Percentiles rank a stretch among this genome's conserved stretches.
Conservation (phyloP, 306 rosid genomes). For the Prunus dulcis region DNA sequence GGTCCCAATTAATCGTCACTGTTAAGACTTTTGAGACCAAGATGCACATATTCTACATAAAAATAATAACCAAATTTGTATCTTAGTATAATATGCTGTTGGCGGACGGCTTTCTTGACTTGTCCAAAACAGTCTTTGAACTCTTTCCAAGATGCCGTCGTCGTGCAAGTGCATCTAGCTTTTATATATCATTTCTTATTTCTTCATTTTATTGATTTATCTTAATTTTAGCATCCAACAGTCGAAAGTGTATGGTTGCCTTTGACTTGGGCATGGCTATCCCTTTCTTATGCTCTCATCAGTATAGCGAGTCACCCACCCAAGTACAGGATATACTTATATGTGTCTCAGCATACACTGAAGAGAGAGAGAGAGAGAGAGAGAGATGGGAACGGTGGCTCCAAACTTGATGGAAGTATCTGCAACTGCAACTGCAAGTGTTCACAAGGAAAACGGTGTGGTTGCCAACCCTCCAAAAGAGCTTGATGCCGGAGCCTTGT, state of each 20-base stretch:
- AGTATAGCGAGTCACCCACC: not conserved
- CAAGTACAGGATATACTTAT: too few relatives aligned
- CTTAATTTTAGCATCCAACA: too few relatives aligned
- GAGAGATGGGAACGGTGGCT: conserved; percentile 32
- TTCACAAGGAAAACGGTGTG: conserved; percentile 38
- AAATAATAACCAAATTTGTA: too few relatives aligned
- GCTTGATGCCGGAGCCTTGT: conserved; percentile 75
- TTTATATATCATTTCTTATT: too few relatives aligned
- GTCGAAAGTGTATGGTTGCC: not conserved
- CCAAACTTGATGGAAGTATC: conserved; percentile 30
- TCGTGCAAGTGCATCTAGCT: not conserved
- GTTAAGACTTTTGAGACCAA: too few relatives aligned
- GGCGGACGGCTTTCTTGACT: not conserved
- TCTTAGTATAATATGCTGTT: not conserved
- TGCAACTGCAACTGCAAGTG: conserved; percentile 9
- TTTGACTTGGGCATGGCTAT: not conserved
- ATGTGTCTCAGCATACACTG: too few relatives aligned
- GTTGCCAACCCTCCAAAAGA: conserved; percentile 19
- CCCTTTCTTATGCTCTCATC: not conserved
- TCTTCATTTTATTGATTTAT: too few relatives aligned
- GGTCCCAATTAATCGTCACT: too few relatives aligned
- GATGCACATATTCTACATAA: too few relatives aligned
- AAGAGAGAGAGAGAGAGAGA: not conserved
- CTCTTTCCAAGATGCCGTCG: not conserved
- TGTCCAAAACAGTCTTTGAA: conserved; percentile 2